Evolutionary conservation across 1,139 yeast genomes (phyloP), one percentile per base, ranked within the genome.

Genomic region (Tardiomyces digboiensis): DNA sequence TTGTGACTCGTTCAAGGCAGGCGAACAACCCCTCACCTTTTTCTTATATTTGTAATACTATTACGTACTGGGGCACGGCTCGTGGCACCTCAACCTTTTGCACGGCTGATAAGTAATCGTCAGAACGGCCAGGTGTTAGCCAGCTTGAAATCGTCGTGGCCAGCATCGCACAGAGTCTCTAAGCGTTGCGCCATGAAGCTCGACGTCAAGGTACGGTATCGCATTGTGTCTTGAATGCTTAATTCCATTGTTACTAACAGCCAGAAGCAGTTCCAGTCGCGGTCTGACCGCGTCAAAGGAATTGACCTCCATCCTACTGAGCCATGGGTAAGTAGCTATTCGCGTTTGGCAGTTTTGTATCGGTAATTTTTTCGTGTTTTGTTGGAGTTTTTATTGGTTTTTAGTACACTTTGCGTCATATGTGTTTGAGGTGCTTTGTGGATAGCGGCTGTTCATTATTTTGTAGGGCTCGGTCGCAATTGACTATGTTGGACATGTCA

Each of bases 271-370:
- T 82, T 85, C 64, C 80, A 84, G 56, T 77, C 88, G 50, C 82
- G 97, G 57, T 83, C 97, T 39, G 97, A 89, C 65, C 82, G 98
- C 64, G 97, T 91, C 62, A 91, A 91, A 67, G 97, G 97, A 45
- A 84, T 91, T 60, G 99, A 91, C 68, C 84, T 93, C 73, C 99
- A 91, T 65, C 98, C 98, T 29, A 73, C 88, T 19, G 98, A 91
- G 64, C 97, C 98, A 45, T 91, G 98, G 97, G 80, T 66, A 43
- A 50, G 48, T 42, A 42, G 52, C 42, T 52, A 46, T 53, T 46
- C 33, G 33, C 33, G 33, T 22, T 22, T 8, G 10, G 33, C 10
- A 12, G 7, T 8, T 7, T 7, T 12, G 26, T 22, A 22, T 22
- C 4, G 5, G 33, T 4, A 4, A 8, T 26, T 5, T 5, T 4